These are phyloP conservation scores for Lyophyllum atratum DNA, from an alignment of 768 basidiomycete genomes.

Conservation along the genomic window DNA sequence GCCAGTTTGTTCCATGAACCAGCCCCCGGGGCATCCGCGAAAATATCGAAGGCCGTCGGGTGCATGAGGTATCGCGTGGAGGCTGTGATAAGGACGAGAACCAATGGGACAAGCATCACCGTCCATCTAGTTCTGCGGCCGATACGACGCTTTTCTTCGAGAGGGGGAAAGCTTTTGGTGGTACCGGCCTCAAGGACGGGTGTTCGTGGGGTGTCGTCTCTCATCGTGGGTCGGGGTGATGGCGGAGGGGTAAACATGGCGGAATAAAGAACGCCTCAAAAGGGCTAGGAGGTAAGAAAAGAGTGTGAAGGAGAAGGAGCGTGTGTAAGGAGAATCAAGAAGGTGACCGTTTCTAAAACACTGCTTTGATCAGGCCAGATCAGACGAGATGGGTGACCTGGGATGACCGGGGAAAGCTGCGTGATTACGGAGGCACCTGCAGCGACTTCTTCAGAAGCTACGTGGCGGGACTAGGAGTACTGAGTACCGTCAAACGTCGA, in stretches of 20 bases:
- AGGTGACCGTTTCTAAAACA: conserved; percentile 8
- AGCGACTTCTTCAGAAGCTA: background rate
- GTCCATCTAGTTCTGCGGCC: conserved; percentile 51
- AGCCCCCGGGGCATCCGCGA: conserved; percentile 27
- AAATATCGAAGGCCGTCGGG: conserved; percentile 45
- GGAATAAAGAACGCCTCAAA: background rate
- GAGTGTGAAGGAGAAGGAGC: conserved; percentile 15
- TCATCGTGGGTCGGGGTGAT: conserved; percentile 12
- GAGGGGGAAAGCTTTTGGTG: conserved; percentile 4
- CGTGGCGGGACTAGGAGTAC: background rate
- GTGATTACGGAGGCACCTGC: background rate
- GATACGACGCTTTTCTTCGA: conserved; percentile 39
- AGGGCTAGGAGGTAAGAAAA: conserved; percentile 5
- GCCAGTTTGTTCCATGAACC: conserved; percentile 31
- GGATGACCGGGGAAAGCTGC: background rate
- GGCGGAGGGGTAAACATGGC: conserved; percentile 17
- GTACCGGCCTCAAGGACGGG: conserved; percentile 12
- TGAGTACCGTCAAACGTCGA: conserved; percentile 5
- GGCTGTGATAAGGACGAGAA: conserved; percentile 54
- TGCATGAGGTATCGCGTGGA: conserved; percentile 54
- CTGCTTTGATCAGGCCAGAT: conserved; percentile 13
- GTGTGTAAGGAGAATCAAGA: conserved; percentile 6
- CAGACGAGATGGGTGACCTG: background rate
- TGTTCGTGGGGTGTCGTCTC: conserved; percentile 5
- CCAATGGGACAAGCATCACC: conserved; percentile 56